Conservation (phyloP, 208 protist genomes). For the Tritrichomonas foetus region DNA sequence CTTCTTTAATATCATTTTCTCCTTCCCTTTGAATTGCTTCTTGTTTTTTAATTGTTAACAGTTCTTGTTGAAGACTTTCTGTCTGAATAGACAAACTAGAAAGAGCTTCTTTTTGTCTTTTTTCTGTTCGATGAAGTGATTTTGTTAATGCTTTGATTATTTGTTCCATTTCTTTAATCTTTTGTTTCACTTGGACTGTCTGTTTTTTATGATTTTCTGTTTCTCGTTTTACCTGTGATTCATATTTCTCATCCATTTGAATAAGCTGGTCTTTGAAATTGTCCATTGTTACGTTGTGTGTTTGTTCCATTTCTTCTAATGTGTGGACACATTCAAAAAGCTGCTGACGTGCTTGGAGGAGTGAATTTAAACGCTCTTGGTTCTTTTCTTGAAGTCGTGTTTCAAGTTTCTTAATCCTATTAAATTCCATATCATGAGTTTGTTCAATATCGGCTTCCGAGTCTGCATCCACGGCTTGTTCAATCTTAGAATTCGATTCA, state of each 20-base stretch:
- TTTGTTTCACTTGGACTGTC: not conserved
- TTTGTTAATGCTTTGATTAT: not conserved
- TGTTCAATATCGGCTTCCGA: not conserved
- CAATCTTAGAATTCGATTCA: not conserved
- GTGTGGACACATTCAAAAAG: not conserved
- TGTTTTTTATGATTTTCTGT: not conserved
- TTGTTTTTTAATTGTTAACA: not conserved
- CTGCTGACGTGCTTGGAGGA: not conserved
- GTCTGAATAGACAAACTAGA: not conserved
- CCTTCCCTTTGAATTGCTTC: not conserved
- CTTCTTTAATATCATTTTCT: not conserved
- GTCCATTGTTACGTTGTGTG: not conserved
- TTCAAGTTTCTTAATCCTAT: not conserved
- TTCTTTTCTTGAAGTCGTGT: not conserved
- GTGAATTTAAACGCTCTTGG: not conserved
- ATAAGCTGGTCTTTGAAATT: not conserved
- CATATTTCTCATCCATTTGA: not conserved
- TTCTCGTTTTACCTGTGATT: not conserved
- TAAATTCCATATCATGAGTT: constrained; percentile 23
- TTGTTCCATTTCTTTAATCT: not conserved
- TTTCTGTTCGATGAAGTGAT: not conserved
- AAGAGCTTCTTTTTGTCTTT: too few species aligned
- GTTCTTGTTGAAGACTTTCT: not conserved
- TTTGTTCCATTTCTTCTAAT: not conserved
- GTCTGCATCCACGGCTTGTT: not conserved